Conservation (phyloP, 2,329 filamentous ascomycete species). For the Exutisphaerella laricina region DNA sequence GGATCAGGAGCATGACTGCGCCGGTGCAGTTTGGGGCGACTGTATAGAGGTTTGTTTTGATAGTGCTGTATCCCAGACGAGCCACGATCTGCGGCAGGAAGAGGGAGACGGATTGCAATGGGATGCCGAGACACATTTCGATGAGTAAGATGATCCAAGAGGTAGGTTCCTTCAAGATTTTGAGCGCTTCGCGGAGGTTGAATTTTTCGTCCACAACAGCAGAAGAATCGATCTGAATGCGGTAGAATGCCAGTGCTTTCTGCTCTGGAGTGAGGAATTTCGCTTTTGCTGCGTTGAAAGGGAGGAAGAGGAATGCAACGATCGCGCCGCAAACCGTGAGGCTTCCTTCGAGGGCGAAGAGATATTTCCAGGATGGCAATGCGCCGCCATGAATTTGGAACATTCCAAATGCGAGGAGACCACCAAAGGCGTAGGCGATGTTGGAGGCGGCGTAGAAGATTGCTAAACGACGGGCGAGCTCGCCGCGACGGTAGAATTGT, state of each 20-base stretch:
- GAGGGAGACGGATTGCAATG: slow-evolving; percentile 51
- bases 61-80: slow-evolving; percentile 48
- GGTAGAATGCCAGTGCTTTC: slow-evolving; percentile 61
- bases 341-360: slow-evolving; percentile 58
- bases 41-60: slow-evolving; percentile 72
- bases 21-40: slow-evolving; percentile 74
- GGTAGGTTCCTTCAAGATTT: slow-evolving; percentile 50
- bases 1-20: slow-evolving; percentile 63
- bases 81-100: slow-evolving; percentile 56
- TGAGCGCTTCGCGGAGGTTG: slow-evolving; percentile 46
- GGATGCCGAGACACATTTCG: slow-evolving; percentile 56
- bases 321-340: slow-evolving; percentile 54
- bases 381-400: slow-evolving; percentile 53
- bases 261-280: slow-evolving; percentile 62
- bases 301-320: slow-evolving; percentile 66
- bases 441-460: slow-evolving; percentile 72
- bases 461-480: slow-evolving; percentile 64
- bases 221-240: slow-evolving; percentile 71
- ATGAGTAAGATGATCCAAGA: slow-evolving; percentile 52
- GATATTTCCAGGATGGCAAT: slow-evolving; percentile 56
- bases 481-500: slow-evolving; percentile 63
- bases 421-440: slow-evolving; percentile 64
- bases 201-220: slow-evolving; percentile 56
- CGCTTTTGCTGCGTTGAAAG: slow-evolving; percentile 57
- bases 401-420: slow-evolving; percentile 54